Conservation (phyloP, 768 basidiomycete genomes). For the Pluteus cervinus region DNA sequence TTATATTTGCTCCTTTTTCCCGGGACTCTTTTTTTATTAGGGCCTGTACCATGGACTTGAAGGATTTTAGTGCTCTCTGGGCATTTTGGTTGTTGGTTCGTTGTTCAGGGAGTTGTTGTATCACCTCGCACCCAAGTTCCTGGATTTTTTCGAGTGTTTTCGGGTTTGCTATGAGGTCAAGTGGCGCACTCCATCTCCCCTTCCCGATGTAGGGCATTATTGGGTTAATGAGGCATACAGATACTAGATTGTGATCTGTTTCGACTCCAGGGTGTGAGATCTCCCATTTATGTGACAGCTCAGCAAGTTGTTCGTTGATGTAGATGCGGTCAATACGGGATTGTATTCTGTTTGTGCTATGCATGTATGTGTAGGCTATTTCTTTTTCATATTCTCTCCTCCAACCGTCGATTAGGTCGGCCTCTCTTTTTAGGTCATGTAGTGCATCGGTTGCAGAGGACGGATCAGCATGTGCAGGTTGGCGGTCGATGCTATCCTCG, state of each 20-base stretch:
- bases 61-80: slow-evolving; percentile 4
- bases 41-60: slow-evolving; percentile 5
- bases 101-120: neutral
- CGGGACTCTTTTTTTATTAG: slow-evolving; percentile 8
- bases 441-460: slow-evolving; percentile 9
- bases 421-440: slow-evolving; percentile 10
- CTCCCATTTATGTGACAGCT: slow-evolving; percentile 18
- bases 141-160: slow-evolving; percentile 3
- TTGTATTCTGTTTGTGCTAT: slow-evolving; percentile 9
- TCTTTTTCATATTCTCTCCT: slow-evolving; percentile 13
- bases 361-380: slow-evolving; percentile 20
- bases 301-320: slow-evolving; percentile 7
- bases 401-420: slow-evolving; percentile 28
- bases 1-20: slow-evolving; percentile 4
- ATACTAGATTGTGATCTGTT: slow-evolving; percentile 27
- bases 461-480: slow-evolving; percentile 20
- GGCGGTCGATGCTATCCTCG: slow-evolving; percentile 28
- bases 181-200: slow-evolving; percentile 25
- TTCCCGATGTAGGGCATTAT: slow-evolving; percentile 20
- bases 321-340: slow-evolving; percentile 33
- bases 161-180: slow-evolving; percentile 13
- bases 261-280: slow-evolving; percentile 14
- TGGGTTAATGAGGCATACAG: slow-evolving; percentile 13
- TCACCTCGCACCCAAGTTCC: slow-evolving; percentile 1
- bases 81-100: neutral